phyloP scores from a whole-genome alignment of 331 rosid species.

The Ulmus americana region DNA sequence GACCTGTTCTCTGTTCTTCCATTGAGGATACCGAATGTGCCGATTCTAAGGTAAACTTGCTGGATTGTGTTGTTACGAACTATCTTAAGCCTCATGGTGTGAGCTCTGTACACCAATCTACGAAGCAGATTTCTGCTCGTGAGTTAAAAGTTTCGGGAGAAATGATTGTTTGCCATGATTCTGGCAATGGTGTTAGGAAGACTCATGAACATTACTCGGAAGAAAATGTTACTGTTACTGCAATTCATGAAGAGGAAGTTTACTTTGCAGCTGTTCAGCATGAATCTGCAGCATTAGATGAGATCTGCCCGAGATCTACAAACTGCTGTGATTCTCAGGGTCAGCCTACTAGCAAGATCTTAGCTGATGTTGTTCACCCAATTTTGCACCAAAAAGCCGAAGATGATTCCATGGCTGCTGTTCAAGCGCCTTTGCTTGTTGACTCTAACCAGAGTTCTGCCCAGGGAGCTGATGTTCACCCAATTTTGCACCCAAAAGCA shows the following conservation, averaged over 20 bases:
- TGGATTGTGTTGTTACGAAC: constrained; percentile 6
- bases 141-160: constrained; percentile 26
- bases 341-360: constrained; percentile 16
- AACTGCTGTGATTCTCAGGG: constrained; percentile 15
- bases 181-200: constrained; percentile 11
- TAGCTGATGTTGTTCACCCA: constrained; percentile 20
- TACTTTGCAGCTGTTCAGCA: constrained; percentile 23
- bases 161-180: constrained; percentile 9
- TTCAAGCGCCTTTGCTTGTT: constrained; percentile 9
- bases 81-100: constrained; percentile 19
- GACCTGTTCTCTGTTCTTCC: constrained; percentile 14
- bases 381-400: constrained; percentile 16
- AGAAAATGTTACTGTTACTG: constrained; percentile 13
- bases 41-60: constrained; percentile 19
- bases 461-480: constrained; percentile 15
- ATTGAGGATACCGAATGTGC: constrained; percentile 26
- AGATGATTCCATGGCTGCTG: constrained; percentile 27
- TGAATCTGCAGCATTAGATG: constrained; percentile 10
- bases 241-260: constrained; percentile 18
- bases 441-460: constrained; percentile 17
- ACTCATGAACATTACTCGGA: constrained; percentile 9
- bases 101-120: constrained; percentile 17
- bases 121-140: not conserved
- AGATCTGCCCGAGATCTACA: constrained; percentile 15
- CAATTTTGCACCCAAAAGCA: constrained; percentile 16